Evolutionary conservation across 805 yeast species (phyloP).

Genomic region (Metahyphopichia silvanorum): DNA sequence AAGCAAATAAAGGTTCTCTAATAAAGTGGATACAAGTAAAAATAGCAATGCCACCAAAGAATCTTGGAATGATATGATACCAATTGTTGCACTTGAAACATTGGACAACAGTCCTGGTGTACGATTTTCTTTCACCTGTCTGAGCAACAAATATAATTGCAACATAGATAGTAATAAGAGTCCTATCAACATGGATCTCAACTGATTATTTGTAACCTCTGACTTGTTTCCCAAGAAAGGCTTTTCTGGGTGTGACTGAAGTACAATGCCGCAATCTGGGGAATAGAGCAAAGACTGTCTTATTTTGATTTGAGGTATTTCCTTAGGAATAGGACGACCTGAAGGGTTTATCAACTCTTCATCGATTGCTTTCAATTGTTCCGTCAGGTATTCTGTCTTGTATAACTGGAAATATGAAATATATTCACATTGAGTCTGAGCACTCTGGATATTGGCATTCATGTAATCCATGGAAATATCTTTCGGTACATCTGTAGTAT

Average conservation of each 20-base stretch:
- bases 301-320: conserved; percentile 55
- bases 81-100: conserved; percentile 52
- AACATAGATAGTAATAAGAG: conserved; percentile 39
- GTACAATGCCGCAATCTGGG: conserved; percentile 78
- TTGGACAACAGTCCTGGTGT: conserved; percentile 81
- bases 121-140: conserved; percentile 67
- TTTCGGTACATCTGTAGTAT: conserved; percentile 36
- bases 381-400: conserved; percentile 51
- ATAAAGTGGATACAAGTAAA: conserved; percentile 53
- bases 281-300: conserved; percentile 66
- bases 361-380: conserved; percentile 62
- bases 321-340: conserved; percentile 67
- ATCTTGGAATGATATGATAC: conserved; percentile 68
- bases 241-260: conserved; percentile 22
- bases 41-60: conserved; percentile 64
- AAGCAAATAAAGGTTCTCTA: conserved; percentile 59
- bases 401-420: conserved; percentile 65
- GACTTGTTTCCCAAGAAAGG: conserved; percentile 51
- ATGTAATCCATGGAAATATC: conserved; percentile 39
- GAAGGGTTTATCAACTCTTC: conserved; percentile 67
- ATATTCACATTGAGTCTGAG: conserved; percentile 61
- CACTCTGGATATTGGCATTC: conserved; percentile 28
- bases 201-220: conserved; percentile 42
- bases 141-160: conserved; percentile 56
- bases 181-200: conserved; percentile 42